Conservation (phyloP, 1,284 basidiomycete species). For the Exobasidium rhododendri region DNA sequence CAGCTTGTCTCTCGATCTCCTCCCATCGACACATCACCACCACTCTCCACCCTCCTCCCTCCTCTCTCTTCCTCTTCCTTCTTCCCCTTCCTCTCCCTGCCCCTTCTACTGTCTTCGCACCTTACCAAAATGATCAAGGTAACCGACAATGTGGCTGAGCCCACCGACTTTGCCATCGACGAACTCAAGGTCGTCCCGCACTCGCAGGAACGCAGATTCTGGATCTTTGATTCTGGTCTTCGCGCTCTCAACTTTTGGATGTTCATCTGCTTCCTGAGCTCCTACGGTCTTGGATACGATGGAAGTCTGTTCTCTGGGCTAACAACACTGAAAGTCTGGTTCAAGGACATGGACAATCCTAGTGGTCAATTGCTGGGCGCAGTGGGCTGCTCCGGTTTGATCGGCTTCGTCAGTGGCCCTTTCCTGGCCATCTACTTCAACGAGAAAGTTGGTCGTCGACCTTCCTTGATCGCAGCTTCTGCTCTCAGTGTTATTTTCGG, state of each 20-base stretch:
- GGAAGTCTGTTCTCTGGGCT: slow-evolving; percentile 17
- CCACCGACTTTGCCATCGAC: too few species aligned
- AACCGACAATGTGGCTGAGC: too few species aligned
- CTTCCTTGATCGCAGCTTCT: slow-evolving; percentile 2
- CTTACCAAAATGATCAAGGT: too few species aligned
- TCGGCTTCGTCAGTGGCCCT: slow-evolving; percentile 10
- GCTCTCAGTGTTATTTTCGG: slow-evolving; percentile 8
- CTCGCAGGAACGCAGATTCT: not conserved
- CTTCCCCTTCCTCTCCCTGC: too few species aligned
- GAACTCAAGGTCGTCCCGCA: not conserved
- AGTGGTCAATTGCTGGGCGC: slow-evolving; percentile 1
- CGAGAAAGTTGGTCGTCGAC: slow-evolving; percentile 10
- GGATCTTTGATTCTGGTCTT: slow-evolving; percentile 13
- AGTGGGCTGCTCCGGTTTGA: not conserved
- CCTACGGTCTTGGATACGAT: slow-evolving; percentile 14
- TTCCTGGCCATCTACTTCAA: not conserved
- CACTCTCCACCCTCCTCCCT: too few species aligned
- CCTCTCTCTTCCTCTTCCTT: too few species aligned
- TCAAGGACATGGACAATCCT: not conserved
- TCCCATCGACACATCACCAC: too few species aligned
- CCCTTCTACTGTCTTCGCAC: too few species aligned
- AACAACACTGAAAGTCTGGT: slow-evolving; percentile 5
- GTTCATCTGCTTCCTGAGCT: slow-evolving; percentile 9
- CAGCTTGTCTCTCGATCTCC: too few species aligned
- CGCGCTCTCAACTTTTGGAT: slow-evolving; percentile 18